These are phyloP conservation scores for Austropuccinia psidii DNA, from an alignment of 1,284 basidiomycete species.

Conservation along the genomic window DNA sequence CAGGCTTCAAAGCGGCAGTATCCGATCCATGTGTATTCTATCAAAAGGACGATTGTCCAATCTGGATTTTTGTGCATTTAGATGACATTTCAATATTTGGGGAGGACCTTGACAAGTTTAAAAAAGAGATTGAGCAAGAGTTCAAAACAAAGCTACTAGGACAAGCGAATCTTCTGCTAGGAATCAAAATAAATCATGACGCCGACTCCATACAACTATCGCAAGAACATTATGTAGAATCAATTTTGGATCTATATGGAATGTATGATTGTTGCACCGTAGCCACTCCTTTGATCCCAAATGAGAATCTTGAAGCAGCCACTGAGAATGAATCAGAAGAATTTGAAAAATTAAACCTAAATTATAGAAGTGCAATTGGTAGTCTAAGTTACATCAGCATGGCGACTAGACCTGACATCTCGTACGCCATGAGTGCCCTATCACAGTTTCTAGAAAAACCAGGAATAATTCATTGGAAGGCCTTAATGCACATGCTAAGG, in stretches of 20 bases:
- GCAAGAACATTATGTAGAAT: neutral
- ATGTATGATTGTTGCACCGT: neutral
- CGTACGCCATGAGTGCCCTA: neutral
- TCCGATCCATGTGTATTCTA: neutral
- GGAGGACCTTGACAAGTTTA: neutral
- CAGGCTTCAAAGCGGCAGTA: neutral
- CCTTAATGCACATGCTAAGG: neutral
- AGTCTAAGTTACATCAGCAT: neutral
- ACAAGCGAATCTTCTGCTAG: neutral
- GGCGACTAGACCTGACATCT: neutral
- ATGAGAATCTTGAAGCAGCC: neutral
- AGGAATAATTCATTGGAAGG: neutral
- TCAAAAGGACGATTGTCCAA: neutral
- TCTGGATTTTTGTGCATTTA: neutral
- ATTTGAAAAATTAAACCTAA: neutral
- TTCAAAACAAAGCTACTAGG: slow-evolving; percentile 2
- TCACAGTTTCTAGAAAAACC: neutral
- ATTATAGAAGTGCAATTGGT: neutral
- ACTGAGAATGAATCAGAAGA: neutral
- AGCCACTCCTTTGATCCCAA: neutral
- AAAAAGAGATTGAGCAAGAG: neutral
- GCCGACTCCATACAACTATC: neutral
- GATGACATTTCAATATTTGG: neutral
- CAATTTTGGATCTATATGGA: neutral
- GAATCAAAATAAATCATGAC: neutral